These are phyloP conservation scores for Gracilaria caudata DNA, from an alignment of 23 red algal genomes.

Conservation along the genomic window DNA sequence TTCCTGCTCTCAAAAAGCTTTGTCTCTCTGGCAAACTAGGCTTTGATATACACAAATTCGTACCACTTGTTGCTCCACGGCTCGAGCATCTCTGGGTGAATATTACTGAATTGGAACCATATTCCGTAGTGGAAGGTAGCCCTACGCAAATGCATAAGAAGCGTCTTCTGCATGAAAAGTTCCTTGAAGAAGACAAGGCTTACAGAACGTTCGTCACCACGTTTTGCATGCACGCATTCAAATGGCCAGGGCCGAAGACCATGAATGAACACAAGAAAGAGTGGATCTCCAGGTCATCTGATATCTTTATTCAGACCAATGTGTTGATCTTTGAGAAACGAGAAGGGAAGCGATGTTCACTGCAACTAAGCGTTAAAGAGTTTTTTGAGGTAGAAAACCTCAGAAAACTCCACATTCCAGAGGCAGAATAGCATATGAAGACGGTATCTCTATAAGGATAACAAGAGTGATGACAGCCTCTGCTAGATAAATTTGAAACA, in stretches of 20 bases:
- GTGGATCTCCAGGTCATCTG: neutral
- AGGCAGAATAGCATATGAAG: too few relatives aligned
- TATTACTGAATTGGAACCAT: too few relatives aligned
- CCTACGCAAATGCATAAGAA: too few relatives aligned
- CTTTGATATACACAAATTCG: too few relatives aligned
- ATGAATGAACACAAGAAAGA: neutral
- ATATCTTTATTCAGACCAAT: neutral
- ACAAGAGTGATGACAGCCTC: too few relatives aligned
- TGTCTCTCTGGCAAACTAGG: too few relatives aligned
- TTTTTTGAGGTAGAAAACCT: conserved; percentile 5
- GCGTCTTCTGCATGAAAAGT: neutral
- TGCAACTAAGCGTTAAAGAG: neutral
- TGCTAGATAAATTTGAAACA: too few relatives aligned
- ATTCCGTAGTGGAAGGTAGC: too few relatives aligned
- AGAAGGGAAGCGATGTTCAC: neutral
- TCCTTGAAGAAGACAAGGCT: conserved; percentile 1
- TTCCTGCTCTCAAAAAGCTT: too few relatives aligned
- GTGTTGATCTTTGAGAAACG: neutral
- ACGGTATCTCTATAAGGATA: too few relatives aligned
- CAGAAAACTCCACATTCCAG: neutral
- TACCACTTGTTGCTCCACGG: too few relatives aligned
- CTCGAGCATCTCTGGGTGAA: too few relatives aligned
- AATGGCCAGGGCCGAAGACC: neutral
- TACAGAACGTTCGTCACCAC: neutral
- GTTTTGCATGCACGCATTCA: conserved; percentile 1